Evolutionary conservation across 345 rosid species (phyloP).

Genomic region (Citrus australasica): DNA sequence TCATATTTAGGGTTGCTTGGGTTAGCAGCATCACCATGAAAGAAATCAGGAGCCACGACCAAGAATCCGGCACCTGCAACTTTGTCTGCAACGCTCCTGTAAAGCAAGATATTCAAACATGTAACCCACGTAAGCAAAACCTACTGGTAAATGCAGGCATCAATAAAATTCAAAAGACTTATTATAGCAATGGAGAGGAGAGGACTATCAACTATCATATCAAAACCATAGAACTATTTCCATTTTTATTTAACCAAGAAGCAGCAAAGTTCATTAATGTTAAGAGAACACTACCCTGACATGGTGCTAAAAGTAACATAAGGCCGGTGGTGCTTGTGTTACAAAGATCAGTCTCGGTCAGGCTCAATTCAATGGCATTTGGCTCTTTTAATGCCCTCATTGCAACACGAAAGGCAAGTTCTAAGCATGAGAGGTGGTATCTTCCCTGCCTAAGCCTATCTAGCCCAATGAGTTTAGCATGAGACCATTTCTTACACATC

Average conservation of each 20-base stretch:
- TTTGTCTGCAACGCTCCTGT: constrained; percentile 18
- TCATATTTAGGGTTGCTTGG: constrained; percentile 4
- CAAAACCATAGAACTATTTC: not conserved
- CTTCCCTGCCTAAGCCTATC: not conserved
- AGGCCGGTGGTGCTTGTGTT: too few relatives aligned
- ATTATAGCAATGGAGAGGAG: not conserved
- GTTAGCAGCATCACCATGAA: constrained; percentile 8
- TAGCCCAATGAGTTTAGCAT: not conserved
- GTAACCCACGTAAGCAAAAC: not conserved
- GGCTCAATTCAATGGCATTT: not conserved
- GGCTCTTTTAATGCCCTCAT: not conserved
- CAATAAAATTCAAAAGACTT: not conserved
- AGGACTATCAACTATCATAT: not conserved
- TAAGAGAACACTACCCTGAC: not conserved
- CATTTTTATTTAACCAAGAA: not conserved
- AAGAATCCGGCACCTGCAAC: constrained; percentile 16
- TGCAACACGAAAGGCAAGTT: not conserved
- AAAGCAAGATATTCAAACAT: not conserved
- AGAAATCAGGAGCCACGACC: constrained; percentile 16
- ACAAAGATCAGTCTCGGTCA: not conserved
- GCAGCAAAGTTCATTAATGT: too few relatives aligned
- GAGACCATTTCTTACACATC: not conserved
- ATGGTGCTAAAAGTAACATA: not conserved
- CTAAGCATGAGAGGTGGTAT: not conserved
- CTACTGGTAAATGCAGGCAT: not conserved